Evolutionary conservation across 176 grass and related monocot species (phyloP).

Genomic region (Calamus simplicifolius): DNA sequence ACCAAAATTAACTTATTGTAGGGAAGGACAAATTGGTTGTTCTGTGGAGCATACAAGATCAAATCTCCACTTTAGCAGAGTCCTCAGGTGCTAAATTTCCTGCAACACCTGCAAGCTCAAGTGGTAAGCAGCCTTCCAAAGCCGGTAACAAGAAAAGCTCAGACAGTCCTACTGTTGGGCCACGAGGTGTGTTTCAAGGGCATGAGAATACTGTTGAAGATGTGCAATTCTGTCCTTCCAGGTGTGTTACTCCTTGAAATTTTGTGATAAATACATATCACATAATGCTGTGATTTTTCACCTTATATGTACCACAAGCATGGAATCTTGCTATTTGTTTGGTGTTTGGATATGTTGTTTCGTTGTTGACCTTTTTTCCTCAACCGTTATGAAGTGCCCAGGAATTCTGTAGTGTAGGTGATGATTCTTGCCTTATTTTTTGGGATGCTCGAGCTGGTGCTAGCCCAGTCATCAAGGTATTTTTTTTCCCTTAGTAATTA

Average conservation of each 20-base stretch:
- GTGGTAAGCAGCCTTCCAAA: constrained; percentile 45
- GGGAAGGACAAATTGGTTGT: constrained; percentile 93
- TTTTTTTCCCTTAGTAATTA: not conserved
- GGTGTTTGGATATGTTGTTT: too few species aligned
- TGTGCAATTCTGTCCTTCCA: constrained; percentile 90
- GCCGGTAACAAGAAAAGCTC: constrained; percentile 39
- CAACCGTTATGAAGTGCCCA: constrained; percentile 52
- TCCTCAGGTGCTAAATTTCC: constrained; percentile 32
- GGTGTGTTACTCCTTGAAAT: constrained; percentile 34
- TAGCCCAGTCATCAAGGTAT: constrained; percentile 74
- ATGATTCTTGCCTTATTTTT: constrained; percentile 94
- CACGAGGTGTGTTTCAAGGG: constrained; percentile 70
- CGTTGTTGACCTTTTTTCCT: not conserved
- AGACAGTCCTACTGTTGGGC: constrained; percentile 68
- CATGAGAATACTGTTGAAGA: constrained; percentile 92
- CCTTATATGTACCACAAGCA: too few species aligned
- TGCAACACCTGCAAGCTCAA: constrained; percentile 41
- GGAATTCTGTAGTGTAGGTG: constrained; percentile 96
- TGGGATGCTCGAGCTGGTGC: constrained; percentile 89
- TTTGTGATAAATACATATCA: not conserved
- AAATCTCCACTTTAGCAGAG: constrained; percentile 60
- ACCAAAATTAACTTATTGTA: constrained; percentile 10
- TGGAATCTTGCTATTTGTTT: too few species aligned
- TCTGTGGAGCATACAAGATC: constrained; percentile 87
- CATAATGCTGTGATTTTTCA: too few species aligned